These are phyloP conservation scores for Hymenoscyphus linearis DNA, from an alignment of 2,329 filamentous ascomycete species.

Conservation along the genomic window DNA sequence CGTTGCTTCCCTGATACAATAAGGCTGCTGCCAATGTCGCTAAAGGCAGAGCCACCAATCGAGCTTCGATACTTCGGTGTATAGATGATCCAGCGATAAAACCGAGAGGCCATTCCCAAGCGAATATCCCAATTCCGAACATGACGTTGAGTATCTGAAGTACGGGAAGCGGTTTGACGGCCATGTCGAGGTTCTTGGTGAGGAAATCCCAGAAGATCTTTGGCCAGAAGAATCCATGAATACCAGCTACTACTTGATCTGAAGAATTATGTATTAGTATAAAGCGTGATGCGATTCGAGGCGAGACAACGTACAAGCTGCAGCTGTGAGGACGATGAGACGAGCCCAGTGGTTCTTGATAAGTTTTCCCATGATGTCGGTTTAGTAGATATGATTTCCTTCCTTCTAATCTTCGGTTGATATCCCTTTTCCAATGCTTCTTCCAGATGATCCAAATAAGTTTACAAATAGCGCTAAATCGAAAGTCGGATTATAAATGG, in stretches of 20 bases:
- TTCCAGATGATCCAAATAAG: conserved; percentile 10
- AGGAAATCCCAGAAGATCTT: conserved; percentile 98
- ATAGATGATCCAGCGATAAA: conserved; percentile 70
- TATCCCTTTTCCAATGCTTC: conserved; percentile 14
- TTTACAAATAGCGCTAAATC: conserved; percentile 17
- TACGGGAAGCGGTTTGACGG: conserved; percentile 80
- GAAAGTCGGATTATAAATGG: conserved; percentile 29
- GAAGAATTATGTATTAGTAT: conserved; percentile 1
- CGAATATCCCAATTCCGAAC: conserved; percentile 70
- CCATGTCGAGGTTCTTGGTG: conserved; percentile 80
- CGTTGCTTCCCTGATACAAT: conserved; percentile 88
- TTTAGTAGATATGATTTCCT: conserved; percentile 34
- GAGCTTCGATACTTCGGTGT: conserved; percentile 82
- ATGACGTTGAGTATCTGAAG: conserved; percentile 88
- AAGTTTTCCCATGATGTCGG: conserved; percentile 75
- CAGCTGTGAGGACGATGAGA: conserved; percentile 83
- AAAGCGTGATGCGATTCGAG: conserved; percentile 2
- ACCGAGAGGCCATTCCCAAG: conserved; percentile 85
- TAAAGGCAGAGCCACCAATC: conserved; percentile 77
- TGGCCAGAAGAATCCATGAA: conserved; percentile 95
- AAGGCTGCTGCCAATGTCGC: conserved; percentile 68
- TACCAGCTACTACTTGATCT: conserved; percentile 82
- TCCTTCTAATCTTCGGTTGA: conserved; percentile 13
- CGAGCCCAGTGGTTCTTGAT: conserved; percentile 99
- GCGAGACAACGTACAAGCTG: conserved; percentile 40